A percentile compares a stretch with the other conserved stretches of the same genome.
phyloP scores from a whole-genome alignment of 345 rosid genomes.

The Nasturtium officinale region DNA sequence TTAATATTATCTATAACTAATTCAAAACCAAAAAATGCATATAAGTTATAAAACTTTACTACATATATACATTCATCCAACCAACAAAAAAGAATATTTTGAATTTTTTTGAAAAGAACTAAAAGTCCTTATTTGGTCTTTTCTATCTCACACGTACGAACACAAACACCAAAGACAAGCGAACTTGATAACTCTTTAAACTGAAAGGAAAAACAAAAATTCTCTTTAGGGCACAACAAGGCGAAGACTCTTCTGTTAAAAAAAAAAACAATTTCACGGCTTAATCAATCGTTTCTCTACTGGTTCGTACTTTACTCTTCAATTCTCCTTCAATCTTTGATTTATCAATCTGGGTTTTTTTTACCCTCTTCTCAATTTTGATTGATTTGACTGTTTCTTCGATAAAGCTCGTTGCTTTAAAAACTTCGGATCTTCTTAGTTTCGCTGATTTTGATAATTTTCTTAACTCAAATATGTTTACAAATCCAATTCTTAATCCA shows the following conservation, averaged over 20 bases:
- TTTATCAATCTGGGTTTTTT: background rate
- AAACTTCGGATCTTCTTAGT: slow-evolving; percentile 13
- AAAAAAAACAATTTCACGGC: slow-evolving; percentile 11
- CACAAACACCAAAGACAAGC: background rate
- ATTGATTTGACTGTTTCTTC: slow-evolving; percentile 10
- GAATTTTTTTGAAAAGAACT: too few relatives aligned
- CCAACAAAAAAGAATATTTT: too few relatives aligned
- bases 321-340: slow-evolving; percentile 20
- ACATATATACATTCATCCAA: too few relatives aligned
- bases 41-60: too few relatives aligned
- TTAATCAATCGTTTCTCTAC: slow-evolving; percentile 36
- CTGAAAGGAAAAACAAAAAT: slow-evolving; percentile 2
- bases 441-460: slow-evolving; percentile 2
- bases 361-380: slow-evolving; percentile 7
- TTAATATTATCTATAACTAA: too few relatives aligned
- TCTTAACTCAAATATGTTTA: background rate
- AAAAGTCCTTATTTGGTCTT: background rate
- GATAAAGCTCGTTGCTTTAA: background rate
- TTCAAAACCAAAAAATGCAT: too few relatives aligned
- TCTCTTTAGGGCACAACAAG: slow-evolving; percentile 37
- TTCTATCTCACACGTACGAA: background rate
- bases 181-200: slow-evolving; percentile 9
- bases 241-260: slow-evolving; percentile 16
- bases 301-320: slow-evolving; percentile 32
- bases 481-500: background rate